Evolutionary conservation across 1,284 basidiomycete species (phyloP).

Genomic region (Kalmanozyma brasiliensis): DNA sequence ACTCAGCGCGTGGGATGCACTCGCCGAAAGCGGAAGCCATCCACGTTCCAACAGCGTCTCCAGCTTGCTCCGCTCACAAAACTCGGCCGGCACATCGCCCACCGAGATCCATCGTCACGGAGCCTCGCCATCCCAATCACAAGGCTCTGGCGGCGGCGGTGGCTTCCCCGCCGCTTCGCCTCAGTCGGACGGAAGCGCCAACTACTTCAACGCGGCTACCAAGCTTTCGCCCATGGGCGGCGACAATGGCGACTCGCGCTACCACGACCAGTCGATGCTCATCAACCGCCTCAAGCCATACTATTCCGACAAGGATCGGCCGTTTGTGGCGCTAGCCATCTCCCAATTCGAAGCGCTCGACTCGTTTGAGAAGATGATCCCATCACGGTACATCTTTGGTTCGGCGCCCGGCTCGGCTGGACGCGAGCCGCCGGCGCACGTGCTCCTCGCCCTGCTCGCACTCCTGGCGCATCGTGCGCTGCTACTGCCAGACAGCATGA

Average conservation of each 20-base stretch:
- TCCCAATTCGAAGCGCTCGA: slow-evolving; percentile 57
- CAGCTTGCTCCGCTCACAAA: slow-evolving; percentile 34
- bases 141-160: slow-evolving; percentile 42
- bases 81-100: slow-evolving; percentile 38
- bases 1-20: slow-evolving; percentile 40
- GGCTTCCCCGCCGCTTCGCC: slow-evolving; percentile 25
- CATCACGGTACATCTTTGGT: slow-evolving; percentile 54
- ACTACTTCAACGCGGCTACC: slow-evolving; percentile 29
- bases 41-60: slow-evolving; percentile 41
- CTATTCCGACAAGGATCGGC: slow-evolving; percentile 51
- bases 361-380: slow-evolving; percentile 54
- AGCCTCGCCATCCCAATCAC: slow-evolving; percentile 38
- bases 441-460: slow-evolving; percentile 53
- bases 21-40: slow-evolving; percentile 40
- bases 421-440: slow-evolving; percentile 45
- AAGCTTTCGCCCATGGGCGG: slow-evolving; percentile 25
- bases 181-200: slow-evolving; percentile 32
- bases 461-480: slow-evolving; percentile 54
- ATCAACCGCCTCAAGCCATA: slow-evolving; percentile 49
- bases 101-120: slow-evolving; percentile 33
- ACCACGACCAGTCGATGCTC: slow-evolving; percentile 50
- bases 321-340: slow-evolving; percentile 53
- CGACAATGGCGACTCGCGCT: slow-evolving; percentile 43
- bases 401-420: slow-evolving; percentile 23
- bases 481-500: slow-evolving; percentile 49